Conservation (phyloP, 2,329 filamentous ascomycete species). For the Fusarium circinatum region DNA sequence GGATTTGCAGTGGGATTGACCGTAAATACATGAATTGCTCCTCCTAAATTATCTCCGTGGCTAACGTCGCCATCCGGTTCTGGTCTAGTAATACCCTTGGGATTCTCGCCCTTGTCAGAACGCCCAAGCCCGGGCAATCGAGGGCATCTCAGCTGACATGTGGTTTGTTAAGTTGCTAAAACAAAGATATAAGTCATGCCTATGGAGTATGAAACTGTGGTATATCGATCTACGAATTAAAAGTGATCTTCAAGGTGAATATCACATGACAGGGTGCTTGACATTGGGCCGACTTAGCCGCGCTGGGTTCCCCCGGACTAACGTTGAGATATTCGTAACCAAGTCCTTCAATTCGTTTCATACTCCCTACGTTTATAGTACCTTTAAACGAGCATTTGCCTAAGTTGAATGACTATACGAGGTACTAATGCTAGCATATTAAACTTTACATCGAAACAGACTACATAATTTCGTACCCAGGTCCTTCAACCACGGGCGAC, state of each 20-base stretch:
- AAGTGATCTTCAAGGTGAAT: accelerated
- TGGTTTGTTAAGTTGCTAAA: accelerated
- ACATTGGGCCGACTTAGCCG: neutral
- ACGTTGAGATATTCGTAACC: neutral
- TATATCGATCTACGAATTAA: neutral
- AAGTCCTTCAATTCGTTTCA: neutral
- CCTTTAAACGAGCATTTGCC: neutral
- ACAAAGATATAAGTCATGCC: accelerated
- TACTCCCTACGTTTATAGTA: accelerated
- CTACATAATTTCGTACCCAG: accelerated
- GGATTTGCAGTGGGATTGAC: neutral
- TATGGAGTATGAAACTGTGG: accelerated
- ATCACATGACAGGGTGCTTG: neutral
- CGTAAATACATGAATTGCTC: too few species aligned
- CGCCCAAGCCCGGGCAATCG: too few species aligned
- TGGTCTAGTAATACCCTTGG: neutral
- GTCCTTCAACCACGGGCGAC: accelerated
- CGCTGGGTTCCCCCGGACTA: neutral
- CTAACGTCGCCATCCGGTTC: neutral
- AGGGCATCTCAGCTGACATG: neutral
- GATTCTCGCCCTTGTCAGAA: neutral
- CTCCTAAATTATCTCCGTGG: neutral
- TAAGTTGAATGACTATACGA: accelerated
- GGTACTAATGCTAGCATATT: neutral
- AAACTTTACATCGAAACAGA: neutral